Evolutionary conservation across 2,329 filamentous ascomycete genomes (phyloP), one percentile per base, ranked within the genome.

Genomic region (Plectosphaerella cucumerina): DNA sequence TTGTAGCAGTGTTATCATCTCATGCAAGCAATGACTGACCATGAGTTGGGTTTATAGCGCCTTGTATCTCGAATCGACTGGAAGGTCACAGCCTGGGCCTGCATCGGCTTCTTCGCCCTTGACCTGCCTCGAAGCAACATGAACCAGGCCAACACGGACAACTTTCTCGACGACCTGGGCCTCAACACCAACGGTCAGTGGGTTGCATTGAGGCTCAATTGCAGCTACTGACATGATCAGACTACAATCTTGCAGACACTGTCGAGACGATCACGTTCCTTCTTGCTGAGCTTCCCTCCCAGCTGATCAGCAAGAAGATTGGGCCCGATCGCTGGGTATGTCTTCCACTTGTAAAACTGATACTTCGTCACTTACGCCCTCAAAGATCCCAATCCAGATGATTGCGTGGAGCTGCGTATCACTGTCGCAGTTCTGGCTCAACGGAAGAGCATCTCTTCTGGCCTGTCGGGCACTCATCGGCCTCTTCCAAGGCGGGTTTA

Each of bases 261-360:
- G 68, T 78, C 20, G 76, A 75, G 57, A 69, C 69, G 43, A 61
- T 75, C 3, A 71, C 72, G 0, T 84, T 84, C 55, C 64, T 84
- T 2, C 64, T 73, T 5, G 80, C 82, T 0, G 82, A 86, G 57
- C 65, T 86, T 1, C 82, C 82, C 0, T 85, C 81, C 0, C 81
- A 85, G 58, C 70, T 86, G 6, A 59, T 85, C 12, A 77, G 73
- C 42, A 86, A 86, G 62, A 76, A 75, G 59, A 55, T 70, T 3
- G 67, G 54, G 9, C 56, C 55, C 1, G 68, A 73, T 42, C 68
- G 67, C 18, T 76, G 80, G 66, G 43, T 45, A 45, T 18, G 43
- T 22, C n/a, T 31, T 31, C 26, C 26, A 10, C 26, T 31, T 11
- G 23, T n/a, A 14, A 4, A 23, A 15, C 2, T 12, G 11, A 6